Base-by-base conservation (phyloP, 768 basidiomycete genomes). In the Rhizopogon vinicolor region DNA sequence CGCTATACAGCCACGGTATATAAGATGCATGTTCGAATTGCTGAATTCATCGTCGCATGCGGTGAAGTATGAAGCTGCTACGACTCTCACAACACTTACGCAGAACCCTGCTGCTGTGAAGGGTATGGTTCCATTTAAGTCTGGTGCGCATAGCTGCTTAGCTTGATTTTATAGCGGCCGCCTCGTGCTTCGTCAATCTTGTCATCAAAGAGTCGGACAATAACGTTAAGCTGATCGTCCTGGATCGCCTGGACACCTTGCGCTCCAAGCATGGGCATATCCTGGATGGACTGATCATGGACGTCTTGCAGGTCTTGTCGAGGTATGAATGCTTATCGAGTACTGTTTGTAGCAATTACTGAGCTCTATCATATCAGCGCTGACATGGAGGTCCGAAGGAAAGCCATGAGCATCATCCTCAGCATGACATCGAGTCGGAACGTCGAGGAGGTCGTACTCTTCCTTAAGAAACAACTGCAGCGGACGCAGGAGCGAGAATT, bases 391-490 rank as follows among this genome's bases (percentile, higher is more conserved):
- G 97, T 98, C 29, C 87, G 93, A 55, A 80, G 90, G 57, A 98
- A 97, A 71, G 94, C 95, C 5, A 85, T 96, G 57, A 79, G 75
- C 54, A 91, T 98, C 58, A 92, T 93, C 12, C 73, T 98, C 52
- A 91, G 86, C 68, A 92, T 98, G 89, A 91, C 93, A 0, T 89
- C 91, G 14, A 91, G 90, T 62, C 77, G 95, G 50, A 99, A 97
- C 60, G 93, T 98, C 13, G 97, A 98, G 66, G 97, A 98, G 50
- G 93, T 98, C 1, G 95, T 96, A 1, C 67, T 89, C 3, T 96
- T 97, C 83, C 78, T 99, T 64, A 98, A 98, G 81, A 99, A 98
- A 71, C 95, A 98, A 66, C 78, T 99, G n/a, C 84, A 90, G 63
- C 87, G 85, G 67, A 98, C 96, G 0, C 85, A 97, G 62, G 94